Percentiles rank a stretch among this genome's conserved stretches.
phyloP scores from a whole-genome alignment of 2,329 filamentous ascomycete genomes.

The Pseudopithomyces maydicus region DNA sequence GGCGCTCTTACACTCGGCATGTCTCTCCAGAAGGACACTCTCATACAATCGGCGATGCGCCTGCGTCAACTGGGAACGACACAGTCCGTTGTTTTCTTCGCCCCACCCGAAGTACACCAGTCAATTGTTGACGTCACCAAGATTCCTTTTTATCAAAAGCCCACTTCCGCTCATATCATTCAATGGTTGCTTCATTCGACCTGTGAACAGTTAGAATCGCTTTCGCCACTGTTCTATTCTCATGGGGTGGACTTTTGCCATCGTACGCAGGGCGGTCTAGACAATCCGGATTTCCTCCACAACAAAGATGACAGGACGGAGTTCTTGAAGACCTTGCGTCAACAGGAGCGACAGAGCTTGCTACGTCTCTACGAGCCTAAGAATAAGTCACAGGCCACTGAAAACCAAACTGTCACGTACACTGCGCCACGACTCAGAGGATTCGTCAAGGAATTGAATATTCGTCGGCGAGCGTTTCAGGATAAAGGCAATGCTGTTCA shows the following conservation, averaged over 20 bases:
- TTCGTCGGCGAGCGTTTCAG: constrained; percentile 44
- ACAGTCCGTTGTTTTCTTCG: constrained; percentile 61
- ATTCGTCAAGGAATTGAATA: constrained; percentile 42
- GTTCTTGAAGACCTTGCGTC: constrained; percentile 54
- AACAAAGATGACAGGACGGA: constrained; percentile 38
- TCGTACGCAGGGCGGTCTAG: constrained; percentile 56
- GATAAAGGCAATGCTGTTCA: constrained; percentile 53
- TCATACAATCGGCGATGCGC: constrained; percentile 71
- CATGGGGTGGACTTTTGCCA: constrained; percentile 67
- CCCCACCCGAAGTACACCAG: constrained; percentile 65
- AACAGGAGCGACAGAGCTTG: constrained; percentile 62
- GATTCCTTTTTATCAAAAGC: not conserved
- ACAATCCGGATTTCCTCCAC: constrained; percentile 50
- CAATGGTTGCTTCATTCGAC: constrained; percentile 69
- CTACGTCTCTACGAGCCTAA: constrained; percentile 61
- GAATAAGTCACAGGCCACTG: not conserved
- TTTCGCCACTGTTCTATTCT: constrained; percentile 62
- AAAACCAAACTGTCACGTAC: no score
- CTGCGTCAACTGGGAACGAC: constrained; percentile 60
- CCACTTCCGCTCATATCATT: constrained; percentile 60
- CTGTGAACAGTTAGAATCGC: constrained; percentile 63
- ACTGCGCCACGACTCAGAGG: not conserved
- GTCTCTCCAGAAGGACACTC: constrained; percentile 64
- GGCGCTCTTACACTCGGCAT: constrained; percentile 63
- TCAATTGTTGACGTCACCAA: constrained; percentile 55